A percentile compares a stretch with the other conserved stretches of the same genome.
phyloP scores from a whole-genome alignment of 306 rosid species.

The Pyrus bretschneideri region DNA sequence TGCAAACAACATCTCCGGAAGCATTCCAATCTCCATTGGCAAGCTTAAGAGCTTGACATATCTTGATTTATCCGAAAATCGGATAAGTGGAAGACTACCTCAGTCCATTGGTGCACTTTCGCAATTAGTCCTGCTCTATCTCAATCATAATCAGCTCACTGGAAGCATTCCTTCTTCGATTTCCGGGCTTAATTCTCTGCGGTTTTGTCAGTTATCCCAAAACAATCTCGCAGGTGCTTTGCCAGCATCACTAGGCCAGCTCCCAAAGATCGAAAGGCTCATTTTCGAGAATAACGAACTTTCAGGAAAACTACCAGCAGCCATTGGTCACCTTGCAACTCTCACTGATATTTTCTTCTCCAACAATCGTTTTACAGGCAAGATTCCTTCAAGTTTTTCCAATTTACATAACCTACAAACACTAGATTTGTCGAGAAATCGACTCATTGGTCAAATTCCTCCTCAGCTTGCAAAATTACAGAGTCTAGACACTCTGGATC shows the following conservation, averaged over 20 bases:
- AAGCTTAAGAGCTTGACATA: slow-evolving; percentile 32
- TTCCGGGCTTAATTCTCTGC: slow-evolving; percentile 41
- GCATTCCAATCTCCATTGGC: slow-evolving; percentile 37
- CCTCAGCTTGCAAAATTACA: slow-evolving; percentile 33
- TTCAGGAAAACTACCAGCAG: slow-evolving; percentile 40
- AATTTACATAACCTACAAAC: slow-evolving; percentile 37
- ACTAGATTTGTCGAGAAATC: slow-evolving; percentile 39
- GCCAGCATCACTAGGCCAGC: slow-evolving; percentile 51
- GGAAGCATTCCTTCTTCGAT: slow-evolving; percentile 50
- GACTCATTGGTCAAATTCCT: slow-evolving; percentile 35
- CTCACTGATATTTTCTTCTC: slow-evolving; percentile 43
- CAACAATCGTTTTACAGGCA: slow-evolving; percentile 41
- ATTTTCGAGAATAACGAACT: slow-evolving; percentile 48
- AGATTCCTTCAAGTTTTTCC: slow-evolving; percentile 41
- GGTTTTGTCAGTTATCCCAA: slow-evolving; percentile 35
- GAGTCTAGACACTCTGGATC: slow-evolving; percentile 31
- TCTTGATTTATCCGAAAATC: slow-evolving; percentile 53
- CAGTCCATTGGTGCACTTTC: slow-evolving; percentile 44
- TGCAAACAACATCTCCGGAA: slow-evolving; percentile 33
- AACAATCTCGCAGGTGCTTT: slow-evolving; percentile 36
- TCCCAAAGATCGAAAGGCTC: slow-evolving; percentile 35
- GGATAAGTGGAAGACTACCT: slow-evolving; percentile 43
- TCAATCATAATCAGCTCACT: slow-evolving; percentile 37
- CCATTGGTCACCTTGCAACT: slow-evolving; percentile 37
- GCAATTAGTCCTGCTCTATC: slow-evolving; percentile 28